These are phyloP conservation scores for Lipomyces lipofer DNA, from an alignment of 805 yeast species.

Conservation along the genomic window DNA sequence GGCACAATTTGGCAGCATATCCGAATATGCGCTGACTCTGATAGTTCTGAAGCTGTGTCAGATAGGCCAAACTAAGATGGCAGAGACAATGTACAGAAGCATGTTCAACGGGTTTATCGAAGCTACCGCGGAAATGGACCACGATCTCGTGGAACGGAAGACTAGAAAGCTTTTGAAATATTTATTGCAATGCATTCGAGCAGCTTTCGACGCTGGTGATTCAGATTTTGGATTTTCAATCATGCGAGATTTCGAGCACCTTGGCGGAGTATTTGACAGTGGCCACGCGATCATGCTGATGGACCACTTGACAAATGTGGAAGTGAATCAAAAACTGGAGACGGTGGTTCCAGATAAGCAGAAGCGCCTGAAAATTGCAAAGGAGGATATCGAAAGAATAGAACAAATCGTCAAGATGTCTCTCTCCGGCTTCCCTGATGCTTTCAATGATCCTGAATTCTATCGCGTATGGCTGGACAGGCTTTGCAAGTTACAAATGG, in stretches of 20 bases:
- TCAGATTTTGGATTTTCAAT: slow-evolving; percentile 8
- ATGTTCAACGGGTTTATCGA: slow-evolving; percentile 6
- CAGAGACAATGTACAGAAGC: slow-evolving; percentile 10
- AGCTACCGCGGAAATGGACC: no score
- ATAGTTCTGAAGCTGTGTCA: slow-evolving; percentile 13
- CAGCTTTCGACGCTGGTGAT: slow-evolving; percentile 17
- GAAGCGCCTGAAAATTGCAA: not conserved
- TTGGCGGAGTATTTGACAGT: slow-evolving; percentile 7
- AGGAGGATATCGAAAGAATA: not conserved
- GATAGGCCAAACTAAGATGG: slow-evolving; percentile 8
- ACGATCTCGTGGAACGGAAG: not conserved
- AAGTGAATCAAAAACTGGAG: slow-evolving; percentile 3
- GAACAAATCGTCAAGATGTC: slow-evolving; percentile 3
- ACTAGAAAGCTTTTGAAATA: not conserved
- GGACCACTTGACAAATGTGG: slow-evolving; percentile 7
- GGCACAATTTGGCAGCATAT: slow-evolving; percentile 4
- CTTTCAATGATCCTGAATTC: slow-evolving; percentile 1
- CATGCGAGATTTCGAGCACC: slow-evolving; percentile 10
- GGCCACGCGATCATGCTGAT: slow-evolving; percentile 8
- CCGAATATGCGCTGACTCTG: slow-evolving; percentile 1
- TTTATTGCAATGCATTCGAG: slow-evolving; percentile 11
- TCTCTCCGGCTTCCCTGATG: not conserved
- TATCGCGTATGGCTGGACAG: slow-evolving; percentile 17
- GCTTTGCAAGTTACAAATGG: slow-evolving; percentile 10
- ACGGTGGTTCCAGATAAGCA: not conserved